Base-by-base conservation (phyloP, 1,284 basidiomycete species). In the Cryptococcus sp. region DNA sequence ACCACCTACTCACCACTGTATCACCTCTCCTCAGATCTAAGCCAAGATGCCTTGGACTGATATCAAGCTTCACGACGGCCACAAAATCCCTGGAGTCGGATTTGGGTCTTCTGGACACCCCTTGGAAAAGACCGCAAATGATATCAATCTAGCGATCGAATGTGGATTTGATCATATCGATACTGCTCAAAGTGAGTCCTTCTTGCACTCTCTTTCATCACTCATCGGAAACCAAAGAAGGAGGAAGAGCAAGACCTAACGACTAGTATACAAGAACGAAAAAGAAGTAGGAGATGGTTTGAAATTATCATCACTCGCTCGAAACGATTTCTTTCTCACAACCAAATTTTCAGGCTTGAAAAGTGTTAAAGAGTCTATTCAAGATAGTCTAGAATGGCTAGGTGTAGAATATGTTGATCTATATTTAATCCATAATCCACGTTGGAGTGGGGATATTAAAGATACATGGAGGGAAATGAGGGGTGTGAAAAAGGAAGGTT, bases 401-500 rank as follows among this genome's bases (percentile, higher is more conserved):
- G 84, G 82, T 0, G 62, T 88, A 7, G 73, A 78, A 3, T 83
- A 84, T 55, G 79, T 89, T 10, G 86, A 88, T 68, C 70, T 87
- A 25, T 88, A 87, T 70, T 80, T 69, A 11, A 63, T 66, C 28
- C 85, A 87, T 62, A 66, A 73, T 48, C 83, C 84, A 16, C 59
- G 74, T 1, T 62, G 80, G 7, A 78, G 79, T 19, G 65, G 77
- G 21, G 79, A 84, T 54, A 80, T 85, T 39, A 53, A 79, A 0
- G 79, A 78, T 5, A 76, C 77, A 7, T 88, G 86, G 86, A 74
- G 72, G 32, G 74, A 82, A 58, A 79, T 87, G 63, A 83, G 85
- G 67, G 75, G 75, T 21, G 61, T 84, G 51, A 78, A 82, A 59
- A 77, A 80, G 46, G 72, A 79, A 4, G 85, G 84, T 0, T 69